Conservation (phyloP, 352 stramenopile species). For the Halophytophthora polymorphica region DNA sequence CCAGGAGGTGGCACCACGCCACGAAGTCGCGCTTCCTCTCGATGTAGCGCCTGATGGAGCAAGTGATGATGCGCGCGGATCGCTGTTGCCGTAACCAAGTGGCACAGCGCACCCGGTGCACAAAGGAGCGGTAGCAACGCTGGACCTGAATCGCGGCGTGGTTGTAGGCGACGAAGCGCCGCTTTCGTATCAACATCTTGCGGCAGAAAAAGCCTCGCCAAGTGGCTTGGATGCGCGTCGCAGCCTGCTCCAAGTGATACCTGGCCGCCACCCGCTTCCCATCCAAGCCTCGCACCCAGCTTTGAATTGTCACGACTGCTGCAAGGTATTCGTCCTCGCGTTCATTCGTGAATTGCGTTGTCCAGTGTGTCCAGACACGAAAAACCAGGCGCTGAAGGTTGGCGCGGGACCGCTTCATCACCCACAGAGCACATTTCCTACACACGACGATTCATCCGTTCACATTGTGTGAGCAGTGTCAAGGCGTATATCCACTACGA, state of each 20-base stretch:
- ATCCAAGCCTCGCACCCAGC: constrained; percentile 34
- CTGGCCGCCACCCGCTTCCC: constrained; percentile 20
- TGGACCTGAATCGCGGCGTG: constrained; percentile 32
- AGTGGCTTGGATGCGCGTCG: constrained; percentile 31
- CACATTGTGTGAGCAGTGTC: not conserved
- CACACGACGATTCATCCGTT: not conserved
- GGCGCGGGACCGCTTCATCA: constrained; percentile 34
- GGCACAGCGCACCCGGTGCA: constrained; percentile 32
- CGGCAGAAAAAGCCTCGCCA: constrained; percentile 58
- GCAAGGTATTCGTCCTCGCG: constrained; percentile 38
- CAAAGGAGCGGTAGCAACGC: constrained; percentile 32
- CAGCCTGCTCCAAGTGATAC: constrained; percentile 25
- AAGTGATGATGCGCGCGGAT: constrained; percentile 39
- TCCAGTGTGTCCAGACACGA: constrained; percentile 37
- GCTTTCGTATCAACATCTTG: constrained; percentile 34
- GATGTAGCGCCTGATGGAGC: constrained; percentile 31
- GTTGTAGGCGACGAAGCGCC: constrained; percentile 35
- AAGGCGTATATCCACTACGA: not conserved
- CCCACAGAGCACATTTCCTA: constrained; percentile 47
- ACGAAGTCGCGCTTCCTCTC: constrained; percentile 30
- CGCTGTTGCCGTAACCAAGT: constrained; percentile 24
- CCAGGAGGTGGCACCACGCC: constrained; percentile 39
- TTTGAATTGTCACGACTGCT: constrained; percentile 48
- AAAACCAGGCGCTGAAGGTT: constrained; percentile 21
- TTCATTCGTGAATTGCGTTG: constrained; percentile 12